These are phyloP conservation scores for Dothideomycetidae sp. DNA, from an alignment of 2,329 filamentous ascomycete genomes.

Conservation along the genomic window DNA sequence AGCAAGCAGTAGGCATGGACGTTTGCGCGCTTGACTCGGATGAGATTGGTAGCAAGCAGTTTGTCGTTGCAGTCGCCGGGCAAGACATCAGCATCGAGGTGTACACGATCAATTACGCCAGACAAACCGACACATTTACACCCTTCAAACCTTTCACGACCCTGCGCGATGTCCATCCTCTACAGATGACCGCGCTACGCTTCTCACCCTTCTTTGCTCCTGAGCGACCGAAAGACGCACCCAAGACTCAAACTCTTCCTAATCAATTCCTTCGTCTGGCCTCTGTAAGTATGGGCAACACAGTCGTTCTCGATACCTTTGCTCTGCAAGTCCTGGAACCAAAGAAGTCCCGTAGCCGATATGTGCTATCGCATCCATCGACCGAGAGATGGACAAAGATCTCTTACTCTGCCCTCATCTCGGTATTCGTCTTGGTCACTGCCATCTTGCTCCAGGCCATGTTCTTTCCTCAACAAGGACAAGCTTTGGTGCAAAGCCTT, in stretches of 20 bases:
- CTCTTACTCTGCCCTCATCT: slow-evolving; percentile 41
- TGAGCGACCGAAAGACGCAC: slow-evolving; percentile 14
- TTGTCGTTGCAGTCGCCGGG: slow-evolving; percentile 65
- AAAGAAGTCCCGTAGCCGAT: slow-evolving; percentile 42
- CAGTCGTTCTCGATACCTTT: slow-evolving; percentile 65
- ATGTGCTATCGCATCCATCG: slow-evolving; percentile 49
- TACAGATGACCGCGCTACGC: slow-evolving; percentile 43
- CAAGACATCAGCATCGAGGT: slow-evolving; percentile 67
- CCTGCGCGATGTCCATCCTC: slow-evolving; percentile 41
- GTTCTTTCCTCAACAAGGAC: slow-evolving; percentile 44
- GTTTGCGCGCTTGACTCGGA: slow-evolving; percentile 51
- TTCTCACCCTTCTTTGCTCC: slow-evolving; percentile 34
- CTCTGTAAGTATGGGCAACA: slow-evolving; percentile 67
- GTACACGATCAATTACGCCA: slow-evolving; percentile 61
- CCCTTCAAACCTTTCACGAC: slow-evolving; percentile 37
- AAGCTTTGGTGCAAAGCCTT: slow-evolving; percentile 35
- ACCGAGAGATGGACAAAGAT: slow-evolving; percentile 40
- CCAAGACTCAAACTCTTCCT: slow-evolving; percentile 16
- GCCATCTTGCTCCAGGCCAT: slow-evolving; percentile 45
- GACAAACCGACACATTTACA: slow-evolving; percentile 31
- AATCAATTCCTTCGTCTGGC: slow-evolving; percentile 58
- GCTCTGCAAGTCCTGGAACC: slow-evolving; percentile 43
- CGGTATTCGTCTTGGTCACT: slow-evolving; percentile 49
- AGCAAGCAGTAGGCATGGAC: slow-evolving; percentile 64
- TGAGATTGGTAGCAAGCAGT: slow-evolving; percentile 53